Evolutionary conservation across 768 basidiomycete genomes (phyloP), one percentile per base, ranked within the genome.

Genomic region (Lentinula detonsa): DNA sequence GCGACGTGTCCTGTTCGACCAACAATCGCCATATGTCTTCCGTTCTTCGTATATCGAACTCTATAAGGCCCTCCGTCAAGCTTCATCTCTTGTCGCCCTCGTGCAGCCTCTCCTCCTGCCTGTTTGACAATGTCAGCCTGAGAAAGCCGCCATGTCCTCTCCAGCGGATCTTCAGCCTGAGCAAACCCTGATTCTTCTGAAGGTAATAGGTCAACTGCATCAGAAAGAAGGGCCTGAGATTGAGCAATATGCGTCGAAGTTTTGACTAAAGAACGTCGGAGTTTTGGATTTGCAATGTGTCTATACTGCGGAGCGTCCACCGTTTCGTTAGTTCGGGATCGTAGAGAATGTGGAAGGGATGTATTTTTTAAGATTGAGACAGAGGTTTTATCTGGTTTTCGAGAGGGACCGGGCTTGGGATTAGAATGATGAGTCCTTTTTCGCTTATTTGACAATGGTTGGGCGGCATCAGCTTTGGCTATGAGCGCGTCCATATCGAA

Each of bases 11-110:
- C 95, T 37, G 78, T 80, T 11, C 79, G 81, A 4, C 94, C 94
- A 0, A 85, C 91, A 64, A 98, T 86, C 0, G 93, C 95, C 58
- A 98, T 71, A 72, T 96, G 88, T 71, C 93, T 80, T 65, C 97
- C 97, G 69, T 99, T 96, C 66, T 90, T 78, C 21, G 93, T 93
- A 75, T 95, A 97, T 65, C 93, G 82, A 43, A 87, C 81, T 51
- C 85, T 78, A 69, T 96, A 96, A 2, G 89, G 89, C 0, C 96
- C 96, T 11, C 88, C 88, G 62, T 95, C 91, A 46, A 99, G 73
- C 61, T 81, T 86, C 76, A 90, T 84, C 69, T 95, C 93, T 68
- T 81, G 85, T 50, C 88, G 76, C 16, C 93, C 91, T 54, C 75
- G 80, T 10, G 86, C 85, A 11, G 92, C 91, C 66, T 95, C 95